Evolutionary conservation across 83 land plant species (phyloP).

Genomic region (Isoetes engelmannii): DNA sequence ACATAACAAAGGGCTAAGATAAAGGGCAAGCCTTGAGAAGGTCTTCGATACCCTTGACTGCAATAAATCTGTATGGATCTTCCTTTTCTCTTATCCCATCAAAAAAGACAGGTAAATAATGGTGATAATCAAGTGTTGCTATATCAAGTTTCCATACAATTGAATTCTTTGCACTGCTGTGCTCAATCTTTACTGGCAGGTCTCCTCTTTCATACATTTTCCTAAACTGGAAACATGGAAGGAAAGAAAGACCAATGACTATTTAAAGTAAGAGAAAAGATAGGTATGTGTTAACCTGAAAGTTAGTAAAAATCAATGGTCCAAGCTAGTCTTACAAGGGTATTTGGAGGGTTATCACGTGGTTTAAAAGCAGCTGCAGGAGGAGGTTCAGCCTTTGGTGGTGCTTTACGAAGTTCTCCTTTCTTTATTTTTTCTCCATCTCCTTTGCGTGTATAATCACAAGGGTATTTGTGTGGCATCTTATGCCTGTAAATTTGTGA

Average conservation of each 20-base stretch:
- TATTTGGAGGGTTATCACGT: slow-evolving; percentile 13
- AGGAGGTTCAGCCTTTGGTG: slow-evolving; percentile 12
- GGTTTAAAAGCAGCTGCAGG: not conserved
- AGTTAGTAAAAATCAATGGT: not conserved
- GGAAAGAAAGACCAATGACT: not conserved
- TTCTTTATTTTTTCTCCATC: slow-evolving; percentile 36
- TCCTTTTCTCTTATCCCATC: slow-evolving; percentile 24
- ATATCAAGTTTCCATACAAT: slow-evolving; percentile 8
- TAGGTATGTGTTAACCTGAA: not conserved
- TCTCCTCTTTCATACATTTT: slow-evolving; percentile 13
- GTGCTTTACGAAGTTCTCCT: slow-evolving; percentile 18
- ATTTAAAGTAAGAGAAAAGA: not conserved
- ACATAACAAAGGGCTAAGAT: too few species aligned
- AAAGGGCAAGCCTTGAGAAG: slow-evolving; percentile 9
- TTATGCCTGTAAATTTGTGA: slow-evolving; percentile 18
- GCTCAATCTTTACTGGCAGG: slow-evolving; percentile 9
- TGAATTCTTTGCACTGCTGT: slow-evolving; percentile 20
- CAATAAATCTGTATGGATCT: slow-evolving; percentile 17
- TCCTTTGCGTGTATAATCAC: slow-evolving; percentile 35
- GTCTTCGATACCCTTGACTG: slow-evolving; percentile 10
- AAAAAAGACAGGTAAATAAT: slow-evolving; percentile 36
- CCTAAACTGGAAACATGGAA: not conserved
- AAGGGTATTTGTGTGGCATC: slow-evolving; percentile 29
- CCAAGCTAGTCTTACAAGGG: not conserved
- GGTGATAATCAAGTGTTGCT: slow-evolving; percentile 34